Evolutionary conservation across 805 yeast species (phyloP), one percentile per base, ranked within the genome.

Genomic region (Wickerhamomyces canadensis): DNA sequence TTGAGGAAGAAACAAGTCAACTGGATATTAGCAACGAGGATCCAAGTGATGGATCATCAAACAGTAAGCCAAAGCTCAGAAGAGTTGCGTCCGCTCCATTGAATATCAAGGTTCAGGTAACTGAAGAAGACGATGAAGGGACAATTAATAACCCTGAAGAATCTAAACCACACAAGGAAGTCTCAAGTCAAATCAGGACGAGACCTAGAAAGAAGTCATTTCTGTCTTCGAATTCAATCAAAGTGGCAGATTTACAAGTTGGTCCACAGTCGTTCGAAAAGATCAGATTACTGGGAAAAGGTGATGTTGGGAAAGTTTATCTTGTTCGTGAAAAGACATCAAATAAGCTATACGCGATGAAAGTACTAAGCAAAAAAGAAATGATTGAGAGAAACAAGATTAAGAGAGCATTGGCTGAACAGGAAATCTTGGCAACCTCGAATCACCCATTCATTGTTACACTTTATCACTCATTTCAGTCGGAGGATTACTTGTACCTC

Each of bases 371-470:
- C 57, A 93, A 93, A 55, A 78, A 80, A 48, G 98, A 91, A 57
- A 93, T 93, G 97, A 83, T 93, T 45, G 82, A 86, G 58, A 71
- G 99, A 49, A 91, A 93, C 62, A 93, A 93, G 57, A 86, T 91
- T 51, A 91, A 93, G 55, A 72, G 99, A 37, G 96, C 94, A 1
- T 65, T 91, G 44, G 96, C 98, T 0, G 99, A 93, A 58, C 98
- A 91, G 58, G 98, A 91, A 59, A 94, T 93, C 45, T 69, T 93
- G 41, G 95, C 97, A 4, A 85, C 97, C 2, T 82, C 91, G 25
- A 88, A 89, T 57, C 98, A 94, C 60, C 99, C 99, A 1, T 93
- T 94, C 55, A 94, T 93, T 48, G 98, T 93, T 22, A 87, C 98
- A 0, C 67, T 93, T 19, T 91, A 93, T 55, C 99, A 93, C 60